These are phyloP conservation scores for Yarrowia hollandica DNA, from an alignment of 805 yeast genomes.

Conservation along the genomic window DNA sequence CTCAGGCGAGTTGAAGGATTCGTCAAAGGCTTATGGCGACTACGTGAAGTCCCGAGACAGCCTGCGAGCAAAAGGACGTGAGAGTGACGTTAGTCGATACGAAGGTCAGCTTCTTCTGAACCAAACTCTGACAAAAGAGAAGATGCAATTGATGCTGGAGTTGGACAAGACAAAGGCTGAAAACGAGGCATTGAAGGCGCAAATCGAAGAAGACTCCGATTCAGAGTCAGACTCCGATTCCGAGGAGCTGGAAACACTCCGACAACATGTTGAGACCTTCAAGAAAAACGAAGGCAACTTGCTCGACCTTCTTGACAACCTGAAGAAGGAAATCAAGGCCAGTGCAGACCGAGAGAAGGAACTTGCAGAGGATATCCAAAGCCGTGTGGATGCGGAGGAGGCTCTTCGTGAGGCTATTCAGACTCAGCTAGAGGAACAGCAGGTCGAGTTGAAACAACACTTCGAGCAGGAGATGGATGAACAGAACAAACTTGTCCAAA, in stretches of 20 bases:
- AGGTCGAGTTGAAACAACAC: background rate
- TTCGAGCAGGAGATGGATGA: constrained; percentile 22
- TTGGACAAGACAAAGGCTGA: background rate
- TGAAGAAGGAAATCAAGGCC: background rate
- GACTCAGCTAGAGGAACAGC: constrained; percentile 1
- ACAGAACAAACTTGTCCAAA: constrained; percentile 6
- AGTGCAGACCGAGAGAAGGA: background rate
- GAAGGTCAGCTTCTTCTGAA: constrained; percentile 8
- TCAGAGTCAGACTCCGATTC: background rate
- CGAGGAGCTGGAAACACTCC: background rate
- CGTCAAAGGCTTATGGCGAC: background rate
- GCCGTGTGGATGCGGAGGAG: background rate
- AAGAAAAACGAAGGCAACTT: constrained; percentile 5
- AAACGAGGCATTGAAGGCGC: background rate
- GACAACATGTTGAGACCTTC: background rate
- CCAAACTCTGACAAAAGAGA: constrained; percentile 1
- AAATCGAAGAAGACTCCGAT: background rate
- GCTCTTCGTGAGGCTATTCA: constrained; percentile 9
- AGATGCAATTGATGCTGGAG: constrained; percentile 19
- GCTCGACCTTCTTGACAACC: background rate
- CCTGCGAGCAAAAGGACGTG: constrained; percentile 1
- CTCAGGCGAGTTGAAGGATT: background rate
- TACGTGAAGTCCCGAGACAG: constrained; percentile 18
- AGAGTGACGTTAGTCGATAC: constrained; percentile 8
- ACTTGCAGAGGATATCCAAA: background rate